phyloP scores from a whole-genome alignment of 495 filamentous ascomycete species.

The Penicilliopsis zonata region DNA sequence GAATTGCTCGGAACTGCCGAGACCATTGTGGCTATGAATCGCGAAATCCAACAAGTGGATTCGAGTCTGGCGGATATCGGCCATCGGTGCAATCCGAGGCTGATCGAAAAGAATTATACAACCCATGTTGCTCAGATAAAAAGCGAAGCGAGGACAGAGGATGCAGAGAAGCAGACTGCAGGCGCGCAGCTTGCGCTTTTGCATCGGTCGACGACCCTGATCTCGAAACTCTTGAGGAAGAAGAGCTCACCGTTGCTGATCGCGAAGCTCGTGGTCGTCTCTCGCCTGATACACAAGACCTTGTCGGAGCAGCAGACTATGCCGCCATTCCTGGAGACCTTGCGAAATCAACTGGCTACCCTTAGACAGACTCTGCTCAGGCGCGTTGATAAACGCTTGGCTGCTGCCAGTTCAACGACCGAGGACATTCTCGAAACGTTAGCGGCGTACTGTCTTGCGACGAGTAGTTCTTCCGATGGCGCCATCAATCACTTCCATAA shows the following conservation, averaged over 20 bases:
- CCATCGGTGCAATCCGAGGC: slow-evolving; percentile 59
- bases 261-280: slow-evolving; percentile 73
- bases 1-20: slow-evolving; percentile 89
- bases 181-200: slow-evolving; percentile 53
- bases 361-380: slow-evolving; percentile 49
- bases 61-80: slow-evolving; percentile 58
- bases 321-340: slow-evolving; percentile 45
- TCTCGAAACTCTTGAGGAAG: slow-evolving; percentile 43
- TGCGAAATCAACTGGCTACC: slow-evolving; percentile 48
- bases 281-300: slow-evolving; percentile 56
- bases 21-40: slow-evolving; percentile 79
- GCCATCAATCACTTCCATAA: slow-evolving; percentile 71
- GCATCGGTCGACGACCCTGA: slow-evolving; percentile 42
- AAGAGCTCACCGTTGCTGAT: slow-evolving; percentile 51
- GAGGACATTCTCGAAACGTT: slow-evolving; percentile 56
- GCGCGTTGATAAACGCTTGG: slow-evolving; percentile 56
- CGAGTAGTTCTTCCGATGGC: slow-evolving; percentile 70
- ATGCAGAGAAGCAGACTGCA: slow-evolving; percentile 39
- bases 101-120: slow-evolving; percentile 57
- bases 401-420: slow-evolving; percentile 32
- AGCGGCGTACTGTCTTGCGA: slow-evolving; percentile 71
- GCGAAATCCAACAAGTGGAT: slow-evolving; percentile 63
- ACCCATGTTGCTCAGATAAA: slow-evolving; percentile 50
- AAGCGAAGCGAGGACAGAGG: slow-evolving; percentile 25
- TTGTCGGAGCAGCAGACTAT: slow-evolving; percentile 39